phyloP scores from a whole-genome alignment of 108 stramenopile genomes.

The Cyclotella kingstonii region DNA sequence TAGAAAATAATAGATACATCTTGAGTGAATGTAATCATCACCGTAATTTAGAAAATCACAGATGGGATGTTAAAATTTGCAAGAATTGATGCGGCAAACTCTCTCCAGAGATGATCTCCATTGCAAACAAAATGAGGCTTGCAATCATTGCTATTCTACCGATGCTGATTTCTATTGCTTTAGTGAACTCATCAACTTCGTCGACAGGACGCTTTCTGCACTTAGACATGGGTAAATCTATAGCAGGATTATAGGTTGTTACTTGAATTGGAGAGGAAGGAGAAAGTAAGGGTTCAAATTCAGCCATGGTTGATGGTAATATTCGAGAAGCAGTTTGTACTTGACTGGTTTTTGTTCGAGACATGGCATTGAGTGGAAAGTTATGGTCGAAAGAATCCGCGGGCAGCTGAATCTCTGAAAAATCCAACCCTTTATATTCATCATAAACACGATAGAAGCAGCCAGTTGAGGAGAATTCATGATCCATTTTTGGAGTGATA shows the following conservation, averaged over 20 bases:
- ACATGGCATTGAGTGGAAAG: neutral
- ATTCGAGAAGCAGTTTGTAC: neutral
- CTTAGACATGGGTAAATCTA: slow-evolving; percentile 2
- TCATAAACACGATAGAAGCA: neutral
- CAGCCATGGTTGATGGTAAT: neutral
- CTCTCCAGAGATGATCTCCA: slow-evolving; percentile 36
- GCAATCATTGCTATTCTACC: slow-evolving; percentile 50
- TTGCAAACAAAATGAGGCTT: slow-evolving; percentile 17
- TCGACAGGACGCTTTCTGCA: neutral
- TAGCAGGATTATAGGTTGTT: slow-evolving; percentile 1
- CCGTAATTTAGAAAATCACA: neutral
- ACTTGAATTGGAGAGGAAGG: neutral
- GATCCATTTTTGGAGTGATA: too few relatives aligned
- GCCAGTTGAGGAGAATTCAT: neutral
- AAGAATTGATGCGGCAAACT: slow-evolving; percentile 42
- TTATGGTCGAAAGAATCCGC: slow-evolving; percentile 7
- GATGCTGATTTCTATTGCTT: slow-evolving; percentile 24
- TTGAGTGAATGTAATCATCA: neutral
- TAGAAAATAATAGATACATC: neutral
- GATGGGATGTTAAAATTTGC: neutral
- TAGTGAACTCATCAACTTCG: neutral
- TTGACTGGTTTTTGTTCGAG: neutral
- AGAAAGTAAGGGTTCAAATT: slow-evolving; percentile 7
- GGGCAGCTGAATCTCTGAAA: neutral
- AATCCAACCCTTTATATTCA: neutral